phyloP scores from a whole-genome alignment of 768 basidiomycete species.

The Agaricus subrufescens region DNA sequence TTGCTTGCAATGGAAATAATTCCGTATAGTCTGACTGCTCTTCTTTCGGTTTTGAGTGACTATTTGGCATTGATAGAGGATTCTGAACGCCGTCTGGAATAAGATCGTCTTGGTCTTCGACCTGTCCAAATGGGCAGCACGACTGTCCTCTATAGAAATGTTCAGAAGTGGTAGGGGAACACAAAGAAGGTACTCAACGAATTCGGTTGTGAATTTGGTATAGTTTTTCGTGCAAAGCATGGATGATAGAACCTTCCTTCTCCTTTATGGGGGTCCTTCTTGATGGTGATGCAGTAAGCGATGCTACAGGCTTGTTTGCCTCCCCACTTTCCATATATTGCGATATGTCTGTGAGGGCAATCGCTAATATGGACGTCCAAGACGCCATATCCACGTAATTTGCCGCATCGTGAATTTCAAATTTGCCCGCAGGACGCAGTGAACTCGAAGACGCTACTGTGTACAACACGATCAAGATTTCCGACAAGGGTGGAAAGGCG shows the following conservation, averaged over 20 bases:
- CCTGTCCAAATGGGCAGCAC: slow-evolving; percentile 71
- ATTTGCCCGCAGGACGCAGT: slow-evolving; percentile 33
- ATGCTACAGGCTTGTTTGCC: slow-evolving; percentile 8
- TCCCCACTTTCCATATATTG: slow-evolving; percentile 50
- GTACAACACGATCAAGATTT: slow-evolving; percentile 26
- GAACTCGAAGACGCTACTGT: slow-evolving; percentile 41
- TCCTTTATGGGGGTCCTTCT: slow-evolving; percentile 15
- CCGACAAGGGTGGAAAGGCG: slow-evolving; percentile 46
- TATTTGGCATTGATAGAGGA: slow-evolving; percentile 50
- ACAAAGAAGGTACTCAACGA: slow-evolving; percentile 34
- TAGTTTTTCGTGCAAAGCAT: slow-evolving; percentile 42
- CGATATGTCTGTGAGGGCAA: slow-evolving; percentile 54
- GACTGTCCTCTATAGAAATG: slow-evolving; percentile 52
- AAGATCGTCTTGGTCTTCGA: slow-evolving; percentile 68
- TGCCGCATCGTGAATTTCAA: slow-evolving; percentile 49
- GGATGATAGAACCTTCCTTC: slow-evolving; percentile 32
- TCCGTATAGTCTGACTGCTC: background rate
- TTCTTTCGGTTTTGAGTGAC: slow-evolving; percentile 13
- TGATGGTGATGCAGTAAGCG: background rate
- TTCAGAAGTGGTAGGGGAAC: background rate
- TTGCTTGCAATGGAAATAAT: slow-evolving; percentile 1
- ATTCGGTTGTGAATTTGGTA: slow-evolving; percentile 57
- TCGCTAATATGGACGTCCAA: slow-evolving; percentile 51
- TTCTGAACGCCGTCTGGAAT: slow-evolving; percentile 57
- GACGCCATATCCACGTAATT: slow-evolving; percentile 60